Evolutionary conservation across 495 filamentous ascomycete genomes (phyloP).

Genomic region (Rusavskia elegans): DNA sequence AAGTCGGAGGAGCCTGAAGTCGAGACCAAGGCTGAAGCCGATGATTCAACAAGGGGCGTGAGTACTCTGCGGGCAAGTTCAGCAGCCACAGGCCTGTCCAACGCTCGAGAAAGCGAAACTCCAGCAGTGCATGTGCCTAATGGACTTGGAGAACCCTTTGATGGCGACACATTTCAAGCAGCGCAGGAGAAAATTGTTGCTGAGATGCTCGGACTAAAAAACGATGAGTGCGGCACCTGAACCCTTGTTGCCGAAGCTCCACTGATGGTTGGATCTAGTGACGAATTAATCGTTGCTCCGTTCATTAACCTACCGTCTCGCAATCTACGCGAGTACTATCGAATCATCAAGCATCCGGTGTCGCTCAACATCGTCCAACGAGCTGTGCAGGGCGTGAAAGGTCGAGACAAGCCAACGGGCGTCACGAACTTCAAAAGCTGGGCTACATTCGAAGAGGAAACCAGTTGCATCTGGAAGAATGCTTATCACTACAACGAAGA

Average conservation of each 20-base stretch:
- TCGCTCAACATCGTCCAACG: conserved; percentile 58
- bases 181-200: conserved; percentile 67
- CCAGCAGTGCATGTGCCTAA: conserved; percentile 22
- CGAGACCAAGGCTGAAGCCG: conserved; percentile 13
- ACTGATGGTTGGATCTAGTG: conserved; percentile 18
- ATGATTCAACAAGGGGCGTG: conserved; percentile 3
- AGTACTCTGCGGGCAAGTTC: conserved; percentile 7
- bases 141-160: conserved; percentile 36
- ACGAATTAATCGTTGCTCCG: conserved; percentile 39
- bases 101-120: conserved; percentile 30
- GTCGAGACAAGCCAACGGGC: conserved; percentile 45
- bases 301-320: conserved; percentile 53
- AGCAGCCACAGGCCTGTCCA: conserved; percentile 11
- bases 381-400: conserved; percentile 49
- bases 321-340: conserved; percentile 56
- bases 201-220: conserved; percentile 17
- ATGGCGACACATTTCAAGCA: conserved; percentile 55
- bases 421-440: conserved; percentile 60
- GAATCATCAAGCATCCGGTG: conserved; percentile 55
- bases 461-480: conserved; percentile 69
- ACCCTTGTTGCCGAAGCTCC: not conserved
- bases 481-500: conserved; percentile 82
- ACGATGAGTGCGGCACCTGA: conserved; percentile 7
- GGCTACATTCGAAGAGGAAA: conserved; percentile 62
- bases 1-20: conserved; percentile 18